Base-by-base conservation (phyloP, 345 rosid genomes). In the Heritiera fomes region DNA sequence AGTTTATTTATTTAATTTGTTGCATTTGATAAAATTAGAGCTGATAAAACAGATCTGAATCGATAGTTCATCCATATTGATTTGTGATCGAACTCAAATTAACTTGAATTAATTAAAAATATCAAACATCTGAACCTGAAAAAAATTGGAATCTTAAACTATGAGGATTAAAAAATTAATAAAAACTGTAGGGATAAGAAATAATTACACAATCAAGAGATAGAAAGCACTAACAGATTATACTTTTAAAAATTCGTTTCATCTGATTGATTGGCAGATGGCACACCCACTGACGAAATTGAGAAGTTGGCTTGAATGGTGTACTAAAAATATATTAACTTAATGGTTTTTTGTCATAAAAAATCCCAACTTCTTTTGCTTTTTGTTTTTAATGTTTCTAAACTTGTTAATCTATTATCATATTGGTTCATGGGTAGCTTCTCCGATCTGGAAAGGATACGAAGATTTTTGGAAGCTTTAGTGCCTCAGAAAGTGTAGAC, bases 401-500 rank as follows among this genome's bases (percentile, higher is more conserved):
- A 71, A 50, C 59, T 69, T 47, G 11, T 47, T 69, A 70, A 70
- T 5, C 55, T 32, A 69, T 23, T 47, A 70, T 70, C 58, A 70
- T 70, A 71, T 14, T 71, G 75, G 32, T 52, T 71, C 45, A 32
- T 52, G 61, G 28, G 45, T 50, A 67, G 78, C 49, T 77, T 71
- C 43, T 79, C 43, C 68, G 55, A 73, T 58, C 50, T 53, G 34
- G 73, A 83, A 30, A 64, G 73, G 45, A 58, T 63, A 17, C 6
- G 32, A 12, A 65, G 23, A 61, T 70, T 69, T 73, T 30, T 43
- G 68, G 68, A 60, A 76, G 79, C 65, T 59, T 77, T 75, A 77
- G 80, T 88, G 92, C 89, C 83, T 78, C 80, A 80, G 73, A 83
- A 89, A 86, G 89, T 78, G 79, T 76, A 79, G 88, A 84, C 92